Evolutionary conservation across 495 filamentous ascomycete species (phyloP), one percentile per base, ranked within the genome.

Genomic region (Daldinia concentrica): DNA sequence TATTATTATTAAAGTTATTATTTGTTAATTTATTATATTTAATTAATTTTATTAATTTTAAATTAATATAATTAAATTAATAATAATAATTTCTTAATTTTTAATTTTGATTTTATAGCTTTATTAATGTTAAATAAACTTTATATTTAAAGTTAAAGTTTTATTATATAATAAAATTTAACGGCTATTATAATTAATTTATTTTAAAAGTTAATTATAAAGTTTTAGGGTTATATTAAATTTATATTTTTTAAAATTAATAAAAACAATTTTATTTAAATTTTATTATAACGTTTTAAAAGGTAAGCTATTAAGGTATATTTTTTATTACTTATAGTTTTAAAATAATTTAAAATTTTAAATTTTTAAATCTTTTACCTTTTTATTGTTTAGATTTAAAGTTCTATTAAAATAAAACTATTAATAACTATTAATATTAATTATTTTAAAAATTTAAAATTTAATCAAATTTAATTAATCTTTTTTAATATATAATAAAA

Each of bases 41-140:
- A n/a, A 22, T 17, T 45, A 45, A 45, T 45, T 45, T 45, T 45
- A 36, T 45, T 45, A 45, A 45, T 45, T 17, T 45, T 17, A 45
- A 22, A 45, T 45, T 45, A 45, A 17, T 2, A 1, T 45, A 45
- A 8, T 45, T 45, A 45, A 45, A 45, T 45, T 45, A 19, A 19
- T 45, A 45, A 17, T 45, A 17, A 45, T 45, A 45, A 7, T 19
- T 17, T 19, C 19, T 19, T 45, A 19, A 7, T 17, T 19, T 3
- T 45, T 45, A 6, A 3, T 5, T 11, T n/a, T 45, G 19, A 45
- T 17, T 45, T 45, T 45, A 45, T 6, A 4, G 7, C 2, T 45
- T 45, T 17, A 45, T 8, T 8, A 8, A 4, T 1, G 11, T 36
- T 36, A 36, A 4, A 4, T 36, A 36, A 36, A 36, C 11, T 36